Base-by-base conservation (phyloP, 2,329 filamentous ascomycete species). In the Botryotinia calthae region DNA sequence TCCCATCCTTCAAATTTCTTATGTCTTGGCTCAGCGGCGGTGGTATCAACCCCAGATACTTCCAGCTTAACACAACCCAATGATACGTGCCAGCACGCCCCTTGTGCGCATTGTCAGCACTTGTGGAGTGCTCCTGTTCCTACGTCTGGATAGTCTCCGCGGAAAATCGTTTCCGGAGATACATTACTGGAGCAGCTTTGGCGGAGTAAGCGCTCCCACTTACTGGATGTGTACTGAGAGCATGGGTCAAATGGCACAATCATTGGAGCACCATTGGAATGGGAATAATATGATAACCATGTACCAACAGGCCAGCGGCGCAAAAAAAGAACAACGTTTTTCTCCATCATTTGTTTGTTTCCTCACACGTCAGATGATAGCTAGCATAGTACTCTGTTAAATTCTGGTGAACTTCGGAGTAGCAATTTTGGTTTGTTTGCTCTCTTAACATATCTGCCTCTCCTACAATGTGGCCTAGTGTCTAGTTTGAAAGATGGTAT, bases 161-260 rank as follows among this genome's bases (percentile, higher is more conserved):
- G 44, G 63, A 66, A 42, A 56, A 42, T 56, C 34, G n/a, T 65
- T 64, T n/a, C 58, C 46, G 31, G 58, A 62, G 34, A 51, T 51
- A n/a, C 54, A 48, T 70, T 31, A 25, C 58, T 58, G 58, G 68
- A 31, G 46, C n/a, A 71, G 44, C 25, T 25, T 71, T 63, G 34
- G 59, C 58, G 65, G 65, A 68, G 65, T 58, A 68, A 68, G 65
- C 48, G 44, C 48, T 67, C 34, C 48, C 65, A 54, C 65, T 44
- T 42, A 31, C 34, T 51, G 37, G n/a, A 31, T 56, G 10, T 42
- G n/a, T 68, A n/a, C 22, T 67, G 37, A n/a, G 48, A 67, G n/a
- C 48, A 56, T 56, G n/a, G n/a, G 37, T 42, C 22, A 20, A 37
- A 56, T 68, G 65, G 65, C n/a, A n/a, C 25, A 54, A 56, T 68